These are phyloP conservation scores for Eremomyces bilateralis DNA, from an alignment of 495 filamentous ascomycete genomes.

Conservation along the genomic window DNA sequence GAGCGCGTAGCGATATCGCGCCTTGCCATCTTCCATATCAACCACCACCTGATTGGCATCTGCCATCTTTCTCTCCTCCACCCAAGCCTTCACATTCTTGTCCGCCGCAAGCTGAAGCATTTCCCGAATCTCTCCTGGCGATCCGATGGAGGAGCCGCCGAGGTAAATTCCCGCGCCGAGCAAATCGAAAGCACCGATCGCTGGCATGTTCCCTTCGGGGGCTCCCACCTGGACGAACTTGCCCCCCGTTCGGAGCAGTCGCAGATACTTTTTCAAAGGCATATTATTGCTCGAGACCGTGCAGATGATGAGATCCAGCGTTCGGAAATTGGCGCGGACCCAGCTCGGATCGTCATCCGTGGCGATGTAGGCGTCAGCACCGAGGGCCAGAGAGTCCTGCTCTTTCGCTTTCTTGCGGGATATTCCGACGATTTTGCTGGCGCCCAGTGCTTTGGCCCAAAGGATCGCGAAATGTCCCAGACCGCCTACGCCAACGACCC, in stretches of 20 bases:
- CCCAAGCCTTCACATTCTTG: constrained; percentile 54
- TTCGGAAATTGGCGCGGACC: constrained; percentile 34
- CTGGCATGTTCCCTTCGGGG: constrained; percentile 39
- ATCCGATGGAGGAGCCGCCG: constrained; percentile 53
- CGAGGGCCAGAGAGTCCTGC: constrained; percentile 44
- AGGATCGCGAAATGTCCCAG: constrained; percentile 52
- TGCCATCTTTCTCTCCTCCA: constrained; percentile 45
- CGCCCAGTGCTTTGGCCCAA: constrained; percentile 51
- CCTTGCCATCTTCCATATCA: constrained; percentile 47
- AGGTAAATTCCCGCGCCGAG: constrained; percentile 50
- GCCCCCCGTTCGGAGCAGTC: constrained; percentile 44
- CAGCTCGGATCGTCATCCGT: constrained; percentile 59
- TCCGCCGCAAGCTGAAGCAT: constrained; percentile 63
- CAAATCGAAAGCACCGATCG: constrained; percentile 41
- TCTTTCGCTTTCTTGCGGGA: constrained; percentile 45
- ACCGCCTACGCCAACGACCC: constrained; percentile 66
- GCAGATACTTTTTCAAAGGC: constrained; percentile 50
- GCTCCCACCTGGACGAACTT: constrained; percentile 66
- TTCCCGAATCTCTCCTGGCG: constrained; percentile 48
- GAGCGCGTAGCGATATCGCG: constrained; percentile 56
- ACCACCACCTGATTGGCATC: constrained; percentile 47
- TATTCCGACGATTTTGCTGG: constrained; percentile 57
- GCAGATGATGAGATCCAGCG: constrained; percentile 56
- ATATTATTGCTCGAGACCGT: constrained; percentile 56
- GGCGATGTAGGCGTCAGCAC: constrained; percentile 54